Evolutionary conservation across 345 rosid genomes (phyloP), one percentile per base, ranked within the genome.

Genomic region (Gossypium bickii): DNA sequence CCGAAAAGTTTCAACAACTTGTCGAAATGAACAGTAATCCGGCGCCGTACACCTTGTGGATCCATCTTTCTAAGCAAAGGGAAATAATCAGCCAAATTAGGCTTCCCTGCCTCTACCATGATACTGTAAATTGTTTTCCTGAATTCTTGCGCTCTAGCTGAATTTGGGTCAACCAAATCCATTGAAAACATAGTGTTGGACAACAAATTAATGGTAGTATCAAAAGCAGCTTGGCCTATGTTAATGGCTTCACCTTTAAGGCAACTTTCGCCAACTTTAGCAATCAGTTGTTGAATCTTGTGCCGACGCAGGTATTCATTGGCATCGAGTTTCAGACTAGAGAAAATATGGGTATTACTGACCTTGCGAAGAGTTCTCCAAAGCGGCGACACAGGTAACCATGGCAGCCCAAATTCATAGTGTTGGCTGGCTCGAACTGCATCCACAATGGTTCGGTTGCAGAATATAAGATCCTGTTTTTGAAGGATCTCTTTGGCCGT

Each of bases 321-420:
- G 49, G 72, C 65, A 38, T 86, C 85, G 41, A 86, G 84, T 61
- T 83, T 78, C 17, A 80, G 85, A 38, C 34, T 61, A 16, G 86
- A 51, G 71, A 86, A 83, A 43, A 87, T 43, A 5, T 82, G 80
- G 2, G 73, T 41, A 55, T 64, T 76, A 75, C 85, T 74, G 18
- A 82, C 73, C 67, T 81, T 86, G 38, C 86, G 67, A 56, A 89
- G 70, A 63, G 65, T 77, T 78, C 83, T 80, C 91, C 88, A 89
- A 22, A 58, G 72, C n/a, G 80, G 65, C 1, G 83, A 72, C 3
- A 80, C 73, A 0, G 88, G 89, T 22, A 87, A 27, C 86, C 87
- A 86, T 0, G 78, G 55, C 45, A 86, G 4, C 15, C 80, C 78
- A 38, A 70, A 16, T 58, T 83, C 76, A 41, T 79, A n/a, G 64